Base-by-base conservation (phyloP, 169 alveolate species). In the Plasmodium knowlesi region DNA sequence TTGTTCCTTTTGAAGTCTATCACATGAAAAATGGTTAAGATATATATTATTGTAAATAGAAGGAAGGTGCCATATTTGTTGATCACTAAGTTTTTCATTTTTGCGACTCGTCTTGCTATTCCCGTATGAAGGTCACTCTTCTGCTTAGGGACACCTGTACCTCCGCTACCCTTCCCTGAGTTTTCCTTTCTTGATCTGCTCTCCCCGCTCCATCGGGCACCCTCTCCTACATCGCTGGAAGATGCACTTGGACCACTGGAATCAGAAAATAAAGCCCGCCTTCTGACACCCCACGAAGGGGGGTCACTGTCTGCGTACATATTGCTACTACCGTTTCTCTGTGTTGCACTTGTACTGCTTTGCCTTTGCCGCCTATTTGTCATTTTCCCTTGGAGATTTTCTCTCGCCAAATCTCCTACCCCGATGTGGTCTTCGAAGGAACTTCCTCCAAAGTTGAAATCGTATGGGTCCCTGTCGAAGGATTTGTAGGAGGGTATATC, bases 1-100 rank as follows among this genome's bases (percentile, higher is more conserved):
- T 88, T 78, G 72, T 88, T 88, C 50, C 94, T 88, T 57, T 41
- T 50, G 71, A 88, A 88, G 50, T 88, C 94, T 39, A 88, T 25
- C 19, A 88, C 81, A 10, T 88, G 94, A 19, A 88, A 37, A 57
- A 88, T 41, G 2, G 88, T 88, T 22, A 88, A 79, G 41, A 88
- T 39, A 37, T 78, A 88, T 28, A 88, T 88, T 3, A 88, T 30
- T 28, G 71, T 39, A 25, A 88, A 88, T 4, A 88, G 54, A 2
- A 78, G 50, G 72, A 88, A 88, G 19, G 70, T 79, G 14, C 94
- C 94, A 79, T 78, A 78, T n/a, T 78, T 88, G 70, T 79, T 88
- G 5, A 88, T 14, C 41, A 53, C 61, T 46, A 25, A 39, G 8
- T 78, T 73, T 28, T 88, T 61, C 14, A 72, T 14, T 30, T 25